phyloP scores from a whole-genome alignment of 306 rosid genomes.

The Cicer pinnatifidum region DNA sequence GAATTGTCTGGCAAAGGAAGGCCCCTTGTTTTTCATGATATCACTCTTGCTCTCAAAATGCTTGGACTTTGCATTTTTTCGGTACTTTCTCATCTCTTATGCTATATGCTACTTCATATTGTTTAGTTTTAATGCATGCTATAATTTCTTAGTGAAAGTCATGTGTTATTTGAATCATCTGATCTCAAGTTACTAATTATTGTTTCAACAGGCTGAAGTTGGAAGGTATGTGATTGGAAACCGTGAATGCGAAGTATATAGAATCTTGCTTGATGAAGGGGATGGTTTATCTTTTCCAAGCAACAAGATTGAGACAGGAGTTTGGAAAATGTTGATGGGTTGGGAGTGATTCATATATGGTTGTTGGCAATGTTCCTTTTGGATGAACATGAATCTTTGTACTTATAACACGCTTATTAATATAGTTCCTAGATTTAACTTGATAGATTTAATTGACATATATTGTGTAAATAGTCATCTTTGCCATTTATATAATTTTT shows the following conservation, averaged over 20 bases:
- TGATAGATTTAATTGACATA: background rate
- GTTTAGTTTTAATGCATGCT: background rate
- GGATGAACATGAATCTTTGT: constrained; percentile 35
- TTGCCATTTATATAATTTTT: constrained; percentile 26
- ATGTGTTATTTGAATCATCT: background rate
- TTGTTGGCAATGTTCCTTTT: constrained; percentile 37
- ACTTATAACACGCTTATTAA: constrained; percentile 31
- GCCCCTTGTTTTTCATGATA: constrained; percentile 91
- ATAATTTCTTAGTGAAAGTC: constrained; percentile 1
- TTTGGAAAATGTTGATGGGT: constrained; percentile 96
- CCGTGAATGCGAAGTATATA: constrained; percentile 90
- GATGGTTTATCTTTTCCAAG: constrained; percentile 57
- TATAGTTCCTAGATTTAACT: constrained; percentile 36
- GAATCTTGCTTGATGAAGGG: constrained; percentile 91
- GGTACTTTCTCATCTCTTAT: constrained; percentile 60
- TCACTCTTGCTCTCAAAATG: constrained; percentile 84
- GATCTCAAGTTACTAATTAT: background rate
- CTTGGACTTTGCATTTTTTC: constrained; percentile 73
- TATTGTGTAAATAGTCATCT: constrained; percentile 18
- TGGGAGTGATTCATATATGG: constrained; percentile 61
- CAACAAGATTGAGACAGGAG: constrained; percentile 69
- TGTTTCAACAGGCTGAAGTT: constrained; percentile 76
- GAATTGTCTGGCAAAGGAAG: constrained; percentile 92
- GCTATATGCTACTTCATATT: constrained; percentile 21
- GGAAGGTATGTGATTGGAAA: constrained; percentile 77